Evolutionary conservation across 2,329 filamentous ascomycete species (phyloP).

Genomic region (Juglanconis sp.): DNA sequence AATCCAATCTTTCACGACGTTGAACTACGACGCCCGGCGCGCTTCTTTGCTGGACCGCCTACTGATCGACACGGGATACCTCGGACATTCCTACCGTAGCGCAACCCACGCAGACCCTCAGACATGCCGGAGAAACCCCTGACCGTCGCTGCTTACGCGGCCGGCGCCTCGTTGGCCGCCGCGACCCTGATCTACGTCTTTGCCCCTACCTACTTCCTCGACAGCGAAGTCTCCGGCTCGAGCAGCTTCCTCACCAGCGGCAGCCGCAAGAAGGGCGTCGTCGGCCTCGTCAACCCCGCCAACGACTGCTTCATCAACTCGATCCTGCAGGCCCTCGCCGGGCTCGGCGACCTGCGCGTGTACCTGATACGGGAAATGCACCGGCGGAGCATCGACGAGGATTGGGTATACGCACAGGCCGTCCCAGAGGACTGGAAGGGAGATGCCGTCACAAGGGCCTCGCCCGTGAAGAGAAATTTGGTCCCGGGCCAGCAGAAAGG

Average conservation of each 20-base stretch:
- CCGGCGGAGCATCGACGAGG: constrained; percentile 74
- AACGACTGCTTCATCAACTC: constrained; percentile 99
- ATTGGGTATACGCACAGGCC: constrained; percentile 68
- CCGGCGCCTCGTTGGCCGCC: constrained; percentile 89
- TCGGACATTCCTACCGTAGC: background rate
- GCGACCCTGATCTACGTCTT: constrained; percentile 97
- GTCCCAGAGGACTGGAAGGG: constrained; percentile 38
- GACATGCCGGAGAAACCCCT: constrained; percentile 77
- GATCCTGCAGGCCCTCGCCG: constrained; percentile 87
- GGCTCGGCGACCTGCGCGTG: constrained; percentile 80
- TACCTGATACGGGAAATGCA: constrained; percentile 93
- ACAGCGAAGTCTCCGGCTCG: constrained; percentile 59
- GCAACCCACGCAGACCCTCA: background rate
- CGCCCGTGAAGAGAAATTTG: constrained; percentile 38
- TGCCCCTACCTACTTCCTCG: constrained; percentile 93
- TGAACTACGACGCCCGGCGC: constrained; percentile 2
- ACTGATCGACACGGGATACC: background rate
- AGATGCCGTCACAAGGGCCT: constrained; percentile 4
- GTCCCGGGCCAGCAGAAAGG: constrained; percentile 71
- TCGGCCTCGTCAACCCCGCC: constrained; percentile 84
- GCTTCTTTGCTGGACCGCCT: background rate
- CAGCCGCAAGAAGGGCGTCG: constrained; percentile 75
- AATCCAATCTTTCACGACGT: background rate
- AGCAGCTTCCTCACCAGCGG: constrained; percentile 23
- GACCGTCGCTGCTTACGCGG: constrained; percentile 87